Evolutionary conservation across 179 eudicot genomes (phyloP), one percentile per base, ranked within the genome.

Genomic region (Corrigiola litoralis): DNA sequence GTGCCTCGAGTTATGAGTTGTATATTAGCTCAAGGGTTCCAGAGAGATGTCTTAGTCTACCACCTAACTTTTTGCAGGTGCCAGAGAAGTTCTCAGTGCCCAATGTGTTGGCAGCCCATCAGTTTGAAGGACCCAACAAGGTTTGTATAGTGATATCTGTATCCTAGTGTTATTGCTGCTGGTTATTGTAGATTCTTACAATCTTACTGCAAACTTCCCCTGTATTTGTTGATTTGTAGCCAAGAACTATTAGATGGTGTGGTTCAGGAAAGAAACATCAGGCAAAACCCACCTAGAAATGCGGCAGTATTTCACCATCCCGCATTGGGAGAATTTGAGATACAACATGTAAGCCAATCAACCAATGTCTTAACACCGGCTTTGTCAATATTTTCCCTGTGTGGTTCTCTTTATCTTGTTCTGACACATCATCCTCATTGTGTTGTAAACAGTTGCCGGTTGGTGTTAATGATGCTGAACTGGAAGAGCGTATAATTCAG

Each of bases 61-160:
- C 49, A 68, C 64, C 25, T 55, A 53, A 37, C 42, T 25, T n/a
- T n/a, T 75, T 70, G 42, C 69, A 92, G 98, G 98, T 92, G 98
- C 77, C 96, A 92, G 74, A 85, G 98, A 79, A 92, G 98, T 76
- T 85, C 98, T 32, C 96, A 92, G 74, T 92, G 98, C 70, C 98
- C 98, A 16, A 92, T 92, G 98, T 92, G 98, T 60, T 92, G 96
- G 96, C 98, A 92, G 71, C 75, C 89, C 44, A 82, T 92, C 80
- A 85, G 80, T 73, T 68, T 92, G 79, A 92, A 92, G 81, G 98
- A 89, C 67, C 82, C 96, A 33, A 74, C 83, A 75, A 78, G 96
- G 52, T 70, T 17, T 68, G 54, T 38, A 12, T 57, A 44, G 25
- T 61, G 72, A 47, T 61, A 60, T 42, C 14, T 61, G 32, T 29